A percentile compares a stretch with the other conserved stretches of the same genome.
These are phyloP conservation scores for Zymoseptoria ardabiliae DNA, from an alignment of 2,329 filamentous ascomycete genomes.

Conservation along the genomic window DNA sequence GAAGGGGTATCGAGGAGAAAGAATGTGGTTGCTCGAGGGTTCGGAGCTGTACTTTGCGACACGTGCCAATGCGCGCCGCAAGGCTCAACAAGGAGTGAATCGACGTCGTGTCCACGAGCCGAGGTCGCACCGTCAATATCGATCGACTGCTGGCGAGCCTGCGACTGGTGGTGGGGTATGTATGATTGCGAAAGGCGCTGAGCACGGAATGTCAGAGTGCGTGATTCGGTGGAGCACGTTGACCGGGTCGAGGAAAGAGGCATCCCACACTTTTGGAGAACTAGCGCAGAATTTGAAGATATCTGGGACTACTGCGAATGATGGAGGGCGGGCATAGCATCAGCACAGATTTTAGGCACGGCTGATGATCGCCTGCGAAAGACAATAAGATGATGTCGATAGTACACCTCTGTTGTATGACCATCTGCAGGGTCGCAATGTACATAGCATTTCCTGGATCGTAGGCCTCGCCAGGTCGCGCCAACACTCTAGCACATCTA, in stretches of 20 bases:
- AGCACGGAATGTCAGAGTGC: neutral
- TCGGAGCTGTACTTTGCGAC: neutral
- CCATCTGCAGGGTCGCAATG: conserved; percentile 21
- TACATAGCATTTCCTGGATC: conserved; percentile 21
- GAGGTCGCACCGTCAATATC: neutral
- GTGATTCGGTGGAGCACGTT: neutral
- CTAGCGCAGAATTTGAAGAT: neutral
- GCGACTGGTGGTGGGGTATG: neutral
- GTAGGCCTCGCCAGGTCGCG: conserved; percentile 5
- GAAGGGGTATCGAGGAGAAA: neutral
- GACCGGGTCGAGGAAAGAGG: neutral
- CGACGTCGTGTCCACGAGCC: neutral
- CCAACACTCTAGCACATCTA: neutral
- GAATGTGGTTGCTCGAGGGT: neutral
- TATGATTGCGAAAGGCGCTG: neutral
- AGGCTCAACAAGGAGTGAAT: neutral
- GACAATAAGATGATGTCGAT: conserved; percentile 14
- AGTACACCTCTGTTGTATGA: conserved; percentile 26
- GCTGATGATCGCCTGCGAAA: neutral
- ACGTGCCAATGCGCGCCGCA: neutral
- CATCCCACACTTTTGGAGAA: neutral
- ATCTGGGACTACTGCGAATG: too few species aligned
- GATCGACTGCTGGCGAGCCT: neutral
- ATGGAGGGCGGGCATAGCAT: neutral
- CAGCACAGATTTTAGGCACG: neutral